Base-by-base conservation (phyloP, 805 yeast genomes). In the Blastobotrys muscicola region DNA sequence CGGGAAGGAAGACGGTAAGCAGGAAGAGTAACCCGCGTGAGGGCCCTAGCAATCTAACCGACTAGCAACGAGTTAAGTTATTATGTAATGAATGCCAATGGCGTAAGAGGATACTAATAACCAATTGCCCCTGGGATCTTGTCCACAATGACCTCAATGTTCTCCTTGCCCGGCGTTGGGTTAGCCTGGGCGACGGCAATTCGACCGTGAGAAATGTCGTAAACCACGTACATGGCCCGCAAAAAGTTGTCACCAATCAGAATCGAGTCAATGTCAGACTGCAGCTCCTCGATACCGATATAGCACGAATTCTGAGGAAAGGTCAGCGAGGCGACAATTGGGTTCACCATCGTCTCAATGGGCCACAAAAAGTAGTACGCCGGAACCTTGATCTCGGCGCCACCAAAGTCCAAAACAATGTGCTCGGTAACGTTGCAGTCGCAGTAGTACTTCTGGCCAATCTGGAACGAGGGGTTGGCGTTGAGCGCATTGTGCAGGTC, bases 211-310 rank as follows among this genome's bases (percentile, higher is more conserved):
- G 77, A 80, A 46, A 79, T 62, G 56, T 82, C 83, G 58, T 72
- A 78, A 10, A 79, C 85, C 20, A 75, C 64, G 58, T 81, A 82
- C 38, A 78, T 76, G 39, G 72, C 69, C 45, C 81, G 68, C 48
- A 82, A 61, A 48, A 81, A 64, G 46, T 71, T 72, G 57, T 79
- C 85, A n/a, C 87, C 87, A 34, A 82, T 60, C 36, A 77, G 63
- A 12, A 69, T 55, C 29, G 59, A 50, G 44, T 65, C 54, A 50
- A 57, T 52, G 64, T 60, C 46, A 45, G 40, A 30, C 56, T 62
- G 42, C 54, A 62, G 39, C 41, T 45, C 47, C 49, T 61, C 66
- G 26, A 62, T 44, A 12, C 64, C 62, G 35, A 61, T 42, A 48
- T 62, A 61, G 51, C 66, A 62, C 14, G 62, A 56, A 54, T 62